These are phyloP conservation scores for Vinca minor DNA, from an alignment of 257 asterid species.

Conservation along the genomic window DNA sequence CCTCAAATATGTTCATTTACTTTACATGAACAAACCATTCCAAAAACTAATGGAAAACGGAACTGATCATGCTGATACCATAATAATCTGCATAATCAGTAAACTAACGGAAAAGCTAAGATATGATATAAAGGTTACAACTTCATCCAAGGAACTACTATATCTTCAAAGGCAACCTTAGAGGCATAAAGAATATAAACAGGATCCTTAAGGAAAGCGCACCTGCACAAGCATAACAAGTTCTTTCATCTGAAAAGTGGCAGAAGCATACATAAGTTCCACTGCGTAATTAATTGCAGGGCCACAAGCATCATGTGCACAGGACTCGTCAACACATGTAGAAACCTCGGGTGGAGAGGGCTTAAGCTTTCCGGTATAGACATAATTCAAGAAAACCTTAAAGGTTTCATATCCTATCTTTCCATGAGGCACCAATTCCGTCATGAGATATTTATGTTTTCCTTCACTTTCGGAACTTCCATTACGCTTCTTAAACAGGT, in stretches of 20 bases:
- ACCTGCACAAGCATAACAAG: constrained; percentile 75
- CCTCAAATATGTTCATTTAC: not conserved
- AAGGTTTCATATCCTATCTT: constrained; percentile 54
- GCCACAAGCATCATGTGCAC: constrained; percentile 75
- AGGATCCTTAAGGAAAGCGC: not conserved
- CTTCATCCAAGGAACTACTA: not conserved
- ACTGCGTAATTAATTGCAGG: constrained; percentile 72
- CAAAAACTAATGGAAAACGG: too few relatives aligned
- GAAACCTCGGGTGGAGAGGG: constrained; percentile 60
- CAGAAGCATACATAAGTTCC: constrained; percentile 82
- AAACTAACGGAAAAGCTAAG: not conserved
- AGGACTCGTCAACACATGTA: constrained; percentile 67
- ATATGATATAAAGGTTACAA: not conserved
- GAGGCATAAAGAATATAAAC: not conserved
- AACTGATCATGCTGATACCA: not conserved
- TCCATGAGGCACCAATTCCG: constrained; percentile 43
- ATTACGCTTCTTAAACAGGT: constrained; percentile 26
- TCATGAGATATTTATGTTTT: constrained; percentile 48
- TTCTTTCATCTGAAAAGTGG: constrained; percentile 66
- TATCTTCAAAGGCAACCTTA: not conserved
- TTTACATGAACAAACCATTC: not conserved
- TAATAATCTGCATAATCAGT: not conserved
- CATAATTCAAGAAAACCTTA: constrained; percentile 34
- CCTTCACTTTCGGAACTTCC: constrained; percentile 29
- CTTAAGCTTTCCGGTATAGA: constrained; percentile 70